Conservation (phyloP, 1,284 basidiomycete species). For the Cryptococcus amylolentus region DNA sequence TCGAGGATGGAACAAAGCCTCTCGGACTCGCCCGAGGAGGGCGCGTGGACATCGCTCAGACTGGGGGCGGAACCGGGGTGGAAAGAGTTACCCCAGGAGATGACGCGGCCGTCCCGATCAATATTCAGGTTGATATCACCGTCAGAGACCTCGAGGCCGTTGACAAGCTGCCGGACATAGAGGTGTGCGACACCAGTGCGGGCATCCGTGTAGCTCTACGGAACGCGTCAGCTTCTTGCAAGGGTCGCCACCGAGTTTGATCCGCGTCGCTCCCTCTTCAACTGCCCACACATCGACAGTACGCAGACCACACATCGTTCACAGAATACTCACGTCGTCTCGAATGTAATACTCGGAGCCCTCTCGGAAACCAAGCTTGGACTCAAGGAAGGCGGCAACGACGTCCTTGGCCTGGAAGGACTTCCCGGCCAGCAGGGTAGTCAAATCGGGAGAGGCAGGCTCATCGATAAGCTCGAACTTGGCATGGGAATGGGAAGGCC, state of each 20-base stretch:
- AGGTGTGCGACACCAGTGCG: slow-evolving; percentile 79
- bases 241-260: background rate
- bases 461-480: slow-evolving; percentile 60
- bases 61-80: slow-evolving; percentile 28
- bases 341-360: slow-evolving; percentile 46
- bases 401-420: slow-evolving; percentile 23
- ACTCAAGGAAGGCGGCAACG: slow-evolving; percentile 31
- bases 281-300: background rate
- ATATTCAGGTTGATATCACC: slow-evolving; percentile 88
- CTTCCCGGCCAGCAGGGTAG: slow-evolving; percentile 9
- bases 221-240: background rate
- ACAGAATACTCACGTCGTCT: slow-evolving; percentile 46
- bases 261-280: background rate
- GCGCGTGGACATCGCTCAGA: slow-evolving; percentile 16
- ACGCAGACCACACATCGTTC: background rate
- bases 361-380: slow-evolving; percentile 23
- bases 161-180: slow-evolving; percentile 73
- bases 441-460: slow-evolving; percentile 4
- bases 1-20: slow-evolving; percentile 23
- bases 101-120: slow-evolving; percentile 63
- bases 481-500: slow-evolving; percentile 68
- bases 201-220: slow-evolving; percentile 81
- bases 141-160: slow-evolving; percentile 79
- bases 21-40: slow-evolving; percentile 19
- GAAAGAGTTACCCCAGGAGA: slow-evolving; percentile 67